These are phyloP conservation scores for Stevia rebaudiana DNA, from an alignment of 140 eudicot species.

Conservation along the genomic window DNA sequence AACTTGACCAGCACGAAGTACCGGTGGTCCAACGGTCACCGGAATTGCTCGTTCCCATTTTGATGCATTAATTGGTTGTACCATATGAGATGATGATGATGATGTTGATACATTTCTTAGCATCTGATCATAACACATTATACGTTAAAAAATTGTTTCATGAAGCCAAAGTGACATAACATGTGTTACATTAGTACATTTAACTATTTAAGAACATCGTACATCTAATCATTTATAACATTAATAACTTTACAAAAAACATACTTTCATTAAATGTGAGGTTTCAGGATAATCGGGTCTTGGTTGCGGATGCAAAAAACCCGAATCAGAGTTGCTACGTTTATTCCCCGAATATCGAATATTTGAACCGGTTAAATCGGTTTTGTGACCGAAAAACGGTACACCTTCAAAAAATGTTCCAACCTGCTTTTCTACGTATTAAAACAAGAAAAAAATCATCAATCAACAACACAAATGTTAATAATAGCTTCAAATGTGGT, in stretches of 20 bases:
- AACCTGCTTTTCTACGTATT: slow-evolving; percentile 51
- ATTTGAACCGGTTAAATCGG: slow-evolving; percentile 54
- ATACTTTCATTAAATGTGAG: slow-evolving; percentile 74
- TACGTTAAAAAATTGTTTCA: slow-evolving; percentile 5
- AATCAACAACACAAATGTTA: slow-evolving; percentile 20
- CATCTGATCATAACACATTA: slow-evolving; percentile 52
- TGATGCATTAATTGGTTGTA: slow-evolving; percentile 43
- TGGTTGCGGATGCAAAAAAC: slow-evolving; percentile 47
- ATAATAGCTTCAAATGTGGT: background rate
- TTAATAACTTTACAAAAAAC: background rate
- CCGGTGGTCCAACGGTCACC: slow-evolving; percentile 56
- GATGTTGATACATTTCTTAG: slow-evolving; percentile 51
- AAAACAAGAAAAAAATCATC: slow-evolving; percentile 27
- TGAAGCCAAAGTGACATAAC: too few species aligned
- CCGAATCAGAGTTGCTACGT: slow-evolving; percentile 62
- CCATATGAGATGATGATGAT: slow-evolving; percentile 42
- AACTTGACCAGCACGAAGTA: slow-evolving; percentile 52
- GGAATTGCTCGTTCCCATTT: slow-evolving; percentile 67
- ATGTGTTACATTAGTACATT: background rate
- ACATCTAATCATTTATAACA: too few species aligned
- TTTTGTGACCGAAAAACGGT: slow-evolving; percentile 60
- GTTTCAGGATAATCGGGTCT: slow-evolving; percentile 61
- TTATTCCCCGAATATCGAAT: slow-evolving; percentile 49
- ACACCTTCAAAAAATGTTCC: slow-evolving; percentile 72
- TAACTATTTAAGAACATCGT: too few species aligned